Evolutionary conservation across 352 stramenopile species (phyloP).

Genomic region (Elongisporangium senticosum): DNA sequence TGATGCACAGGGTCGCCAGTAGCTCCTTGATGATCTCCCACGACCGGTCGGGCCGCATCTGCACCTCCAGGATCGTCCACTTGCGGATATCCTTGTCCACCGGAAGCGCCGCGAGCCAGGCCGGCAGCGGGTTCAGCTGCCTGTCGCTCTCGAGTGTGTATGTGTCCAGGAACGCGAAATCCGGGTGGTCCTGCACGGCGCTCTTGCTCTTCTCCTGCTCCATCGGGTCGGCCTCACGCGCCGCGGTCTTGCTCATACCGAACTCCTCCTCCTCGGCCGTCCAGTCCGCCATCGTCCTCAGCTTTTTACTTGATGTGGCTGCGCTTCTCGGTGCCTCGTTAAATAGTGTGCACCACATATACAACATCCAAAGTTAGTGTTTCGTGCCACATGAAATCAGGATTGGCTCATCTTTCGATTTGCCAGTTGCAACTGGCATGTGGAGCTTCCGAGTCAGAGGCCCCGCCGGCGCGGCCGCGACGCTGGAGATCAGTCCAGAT

Average conservation of each 20-base stretch:
- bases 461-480: constrained; percentile 44
- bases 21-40: constrained; percentile 81
- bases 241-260: constrained; percentile 48
- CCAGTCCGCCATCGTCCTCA: background rate
- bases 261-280: constrained; percentile 65
- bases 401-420: background rate
- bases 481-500: constrained; percentile 42
- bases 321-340: background rate
- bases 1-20: constrained; percentile 69
- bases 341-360: background rate
- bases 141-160: constrained; percentile 15
- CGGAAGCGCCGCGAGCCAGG: constrained; percentile 52
- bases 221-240: constrained; percentile 60
- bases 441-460: constrained; percentile 68
- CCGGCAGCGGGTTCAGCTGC: constrained; percentile 22
- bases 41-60: constrained; percentile 59
- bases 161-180: constrained; percentile 51
- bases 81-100: constrained; percentile 55
- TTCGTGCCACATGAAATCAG: background rate
- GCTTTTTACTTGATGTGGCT: background rate
- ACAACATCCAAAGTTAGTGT: background rate
- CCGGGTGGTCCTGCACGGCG: constrained; percentile 58
- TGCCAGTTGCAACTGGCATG: no score
- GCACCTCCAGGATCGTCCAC: constrained; percentile 69
- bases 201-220: constrained; percentile 36